Evolutionary conservation across 176 grass and related monocot species (phyloP), one percentile per base, ranked within the genome.

Genomic region (Melocanna baccifera): DNA sequence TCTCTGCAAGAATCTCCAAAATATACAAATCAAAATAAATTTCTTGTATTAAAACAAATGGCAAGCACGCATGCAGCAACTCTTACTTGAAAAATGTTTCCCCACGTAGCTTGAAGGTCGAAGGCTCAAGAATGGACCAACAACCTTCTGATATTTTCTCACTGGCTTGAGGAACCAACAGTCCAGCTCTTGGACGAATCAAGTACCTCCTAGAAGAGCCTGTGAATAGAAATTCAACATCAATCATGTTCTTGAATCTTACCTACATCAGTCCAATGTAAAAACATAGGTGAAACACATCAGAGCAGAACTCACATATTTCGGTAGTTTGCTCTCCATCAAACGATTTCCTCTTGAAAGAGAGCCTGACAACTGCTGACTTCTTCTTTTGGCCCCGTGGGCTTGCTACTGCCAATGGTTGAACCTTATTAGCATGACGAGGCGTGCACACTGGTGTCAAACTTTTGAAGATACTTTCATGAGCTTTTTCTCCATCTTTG

Each of bases 41-140:
- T 84, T 83, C 12, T 32, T 61, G 11, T 12, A 46, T 46, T 65
- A 75, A 20, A 82, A 74, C 37, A 72, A 19, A 53, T 26, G 23
- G 73, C 1, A 13, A 11, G 62, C 22, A 50, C 47, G n/a, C 28
- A 39, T 78, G 23, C 16, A 80, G 15, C 50, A 78, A 82, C 39
- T 84, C 86, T 82, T 93, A 87, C 96, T 90, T 99, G 84, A 99
- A 99, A 86, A 95, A 99, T 82, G 62, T 92, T 77, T 96, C 96
- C 12, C 93, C 93, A 28, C 91, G 85, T 72, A 99, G 86, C 59
- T 89, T 99, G 69, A 99, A 99, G 58, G 65, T 86, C 3, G 86
- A 99, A 45, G 96, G 93, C 67, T 99, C 96, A 67, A 96, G 91
- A 81, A 86, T 15, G 15, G 93, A 99, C 93, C 93, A 99, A 86